Conservation (phyloP, 305 asterid genomes). For the Nicotiana rustica region DNA sequence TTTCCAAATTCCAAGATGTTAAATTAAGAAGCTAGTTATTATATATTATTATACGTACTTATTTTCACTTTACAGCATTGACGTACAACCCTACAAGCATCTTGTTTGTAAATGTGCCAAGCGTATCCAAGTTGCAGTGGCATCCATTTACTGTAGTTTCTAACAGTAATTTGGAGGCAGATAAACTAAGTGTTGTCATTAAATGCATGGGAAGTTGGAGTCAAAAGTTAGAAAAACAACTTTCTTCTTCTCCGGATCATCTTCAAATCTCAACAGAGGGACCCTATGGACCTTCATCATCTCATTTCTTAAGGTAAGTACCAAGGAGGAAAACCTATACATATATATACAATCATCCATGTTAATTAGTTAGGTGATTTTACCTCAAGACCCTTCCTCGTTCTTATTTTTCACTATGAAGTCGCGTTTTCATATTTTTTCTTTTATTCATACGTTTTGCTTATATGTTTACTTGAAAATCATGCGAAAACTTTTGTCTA, state of each 20-base stretch:
- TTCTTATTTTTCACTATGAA: background rate
- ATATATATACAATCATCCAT: slow-evolving; percentile 21
- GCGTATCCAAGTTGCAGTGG: slow-evolving; percentile 56
- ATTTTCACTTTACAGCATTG: slow-evolving; percentile 36
- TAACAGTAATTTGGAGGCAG: slow-evolving; percentile 47
- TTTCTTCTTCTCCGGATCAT: slow-evolving; percentile 45
- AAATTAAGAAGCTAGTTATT: background rate
- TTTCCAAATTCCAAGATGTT: background rate
- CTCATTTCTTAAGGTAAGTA: slow-evolving; percentile 55
- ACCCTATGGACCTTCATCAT: slow-evolving; percentile 68
- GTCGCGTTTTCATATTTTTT: background rate
- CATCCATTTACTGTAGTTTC: slow-evolving; percentile 59
- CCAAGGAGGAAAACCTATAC: background rate
- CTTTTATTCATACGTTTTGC: background rate
- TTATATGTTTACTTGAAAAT: background rate
- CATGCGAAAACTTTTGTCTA: background rate
- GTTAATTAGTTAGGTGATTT: too few species aligned
- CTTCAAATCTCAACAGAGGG: slow-evolving; percentile 68
- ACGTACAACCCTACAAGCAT: slow-evolving; percentile 50
- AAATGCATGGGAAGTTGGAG: slow-evolving; percentile 54
- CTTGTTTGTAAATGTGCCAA: slow-evolving; percentile 48
- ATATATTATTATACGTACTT: background rate
- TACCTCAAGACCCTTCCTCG: background rate
- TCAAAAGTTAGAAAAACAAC: slow-evolving; percentile 52
- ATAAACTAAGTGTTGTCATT: slow-evolving; percentile 45